These are phyloP conservation scores for Diversispora eburnea DNA, from an alignment of 192 early-diverging fungal species.

Conservation along the genomic window DNA sequence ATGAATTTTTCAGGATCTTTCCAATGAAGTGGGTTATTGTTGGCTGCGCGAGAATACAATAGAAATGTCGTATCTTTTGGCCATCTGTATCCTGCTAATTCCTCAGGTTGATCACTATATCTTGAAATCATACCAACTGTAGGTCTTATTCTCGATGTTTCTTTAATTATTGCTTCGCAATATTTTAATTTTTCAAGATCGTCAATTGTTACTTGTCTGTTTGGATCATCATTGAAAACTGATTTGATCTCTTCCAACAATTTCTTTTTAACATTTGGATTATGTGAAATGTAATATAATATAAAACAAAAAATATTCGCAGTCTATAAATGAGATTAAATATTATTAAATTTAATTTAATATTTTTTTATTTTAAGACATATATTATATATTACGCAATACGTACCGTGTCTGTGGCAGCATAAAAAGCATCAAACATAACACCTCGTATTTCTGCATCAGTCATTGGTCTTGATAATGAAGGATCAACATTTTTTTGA, in stretches of 20 bases:
- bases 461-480: constrained; percentile 1
- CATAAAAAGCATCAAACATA: background rate
- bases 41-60: too few relatives aligned
- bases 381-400: background rate
- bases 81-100: too few relatives aligned
- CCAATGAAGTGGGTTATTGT: too few relatives aligned
- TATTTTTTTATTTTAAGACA: too few relatives aligned
- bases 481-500: background rate
- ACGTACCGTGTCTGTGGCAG: background rate
- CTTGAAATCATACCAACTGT: too few relatives aligned
- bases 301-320: background rate
- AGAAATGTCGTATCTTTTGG: too few relatives aligned
- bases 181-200: constrained; percentile 13
- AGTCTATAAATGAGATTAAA: background rate
- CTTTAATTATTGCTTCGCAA: background rate
- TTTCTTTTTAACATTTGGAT: background rate
- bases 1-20: too few relatives aligned
- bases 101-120: too few relatives aligned
- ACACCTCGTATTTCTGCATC: background rate
- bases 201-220: background rate
- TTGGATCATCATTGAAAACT: background rate
- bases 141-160: too few relatives aligned
- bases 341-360: background rate
- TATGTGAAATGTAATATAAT: constrained; percentile 3
- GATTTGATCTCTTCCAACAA: background rate